Evolutionary conservation across 2,329 filamentous ascomycete species (phyloP).

Genomic region (Pseudofabraea citricarpa): DNA sequence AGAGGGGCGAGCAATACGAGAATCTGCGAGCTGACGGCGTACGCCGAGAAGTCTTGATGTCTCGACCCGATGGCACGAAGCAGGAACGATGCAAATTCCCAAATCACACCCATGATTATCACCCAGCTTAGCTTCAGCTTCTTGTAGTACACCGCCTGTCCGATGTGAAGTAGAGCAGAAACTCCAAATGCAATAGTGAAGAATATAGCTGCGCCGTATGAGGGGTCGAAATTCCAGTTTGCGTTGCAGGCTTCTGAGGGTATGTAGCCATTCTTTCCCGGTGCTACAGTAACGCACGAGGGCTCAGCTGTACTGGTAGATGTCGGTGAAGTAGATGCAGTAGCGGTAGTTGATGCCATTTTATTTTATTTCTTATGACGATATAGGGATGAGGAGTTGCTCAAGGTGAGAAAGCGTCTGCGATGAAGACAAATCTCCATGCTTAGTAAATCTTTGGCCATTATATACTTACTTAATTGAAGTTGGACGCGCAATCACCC

Average conservation of each 20-base stretch:
- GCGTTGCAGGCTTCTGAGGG: constrained; percentile 30
- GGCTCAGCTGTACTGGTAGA: constrained; percentile 11
- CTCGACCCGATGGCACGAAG: constrained; percentile 34
- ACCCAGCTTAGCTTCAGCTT: constrained; percentile 37
- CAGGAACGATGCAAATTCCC: constrained; percentile 37
- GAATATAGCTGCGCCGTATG: constrained; percentile 29
- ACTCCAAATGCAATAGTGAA: constrained; percentile 32
- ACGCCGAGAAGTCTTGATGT: constrained; percentile 30
- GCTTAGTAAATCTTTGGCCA: no score
- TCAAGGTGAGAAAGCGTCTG: no score
- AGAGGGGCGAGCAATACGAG: constrained; percentile 35
- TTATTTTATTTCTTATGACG: neutral
- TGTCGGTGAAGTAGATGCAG: constrained; percentile 7
- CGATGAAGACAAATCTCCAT: no score
- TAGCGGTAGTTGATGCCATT: constrained; percentile 15
- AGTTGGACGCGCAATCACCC: no score
- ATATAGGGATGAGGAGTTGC: neutral
- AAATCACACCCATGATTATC: constrained; percentile 36
- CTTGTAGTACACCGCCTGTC: constrained; percentile 30
- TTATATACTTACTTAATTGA: no score
- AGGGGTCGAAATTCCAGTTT: constrained; percentile 33
- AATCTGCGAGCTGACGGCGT: constrained; percentile 31
- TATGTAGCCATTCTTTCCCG: constrained; percentile 32
- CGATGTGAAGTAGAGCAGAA: constrained; percentile 26
- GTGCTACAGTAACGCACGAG: constrained; percentile 24